phyloP scores from a whole-genome alignment of 2,329 filamentous ascomycete genomes.

The Cercospora sp. region DNA sequence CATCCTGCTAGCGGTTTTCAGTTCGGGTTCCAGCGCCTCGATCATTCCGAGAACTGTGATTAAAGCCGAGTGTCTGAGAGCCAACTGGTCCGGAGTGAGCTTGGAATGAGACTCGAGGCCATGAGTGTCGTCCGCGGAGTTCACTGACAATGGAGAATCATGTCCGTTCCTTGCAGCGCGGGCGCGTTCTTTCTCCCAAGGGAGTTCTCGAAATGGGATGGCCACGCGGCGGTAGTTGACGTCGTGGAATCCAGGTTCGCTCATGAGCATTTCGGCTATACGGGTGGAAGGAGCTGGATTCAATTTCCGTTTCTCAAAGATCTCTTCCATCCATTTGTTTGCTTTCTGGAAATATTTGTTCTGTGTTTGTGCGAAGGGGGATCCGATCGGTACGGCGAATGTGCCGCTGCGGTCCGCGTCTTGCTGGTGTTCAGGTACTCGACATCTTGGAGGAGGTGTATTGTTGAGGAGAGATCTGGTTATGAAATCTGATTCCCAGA shows the following conservation, averaged over 20 bases:
- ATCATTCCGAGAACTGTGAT: constrained; percentile 79
- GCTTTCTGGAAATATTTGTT: constrained; percentile 82
- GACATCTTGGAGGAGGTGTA: constrained; percentile 60
- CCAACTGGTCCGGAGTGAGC: constrained; percentile 58
- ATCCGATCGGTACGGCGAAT: constrained; percentile 79
- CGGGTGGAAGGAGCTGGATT: constrained; percentile 75
- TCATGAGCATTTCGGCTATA: constrained; percentile 73
- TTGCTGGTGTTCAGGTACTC: constrained; percentile 62
- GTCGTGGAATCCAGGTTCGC: constrained; percentile 74
- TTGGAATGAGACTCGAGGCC: not conserved
- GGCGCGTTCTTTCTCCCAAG: constrained; percentile 75
- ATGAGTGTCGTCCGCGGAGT: constrained; percentile 20
- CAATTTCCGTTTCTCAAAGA: constrained; percentile 69
- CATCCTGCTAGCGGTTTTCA: constrained; percentile 81
- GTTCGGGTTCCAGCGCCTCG: constrained; percentile 77
- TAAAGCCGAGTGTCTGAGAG: constrained; percentile 76
- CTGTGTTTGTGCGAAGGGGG: constrained; percentile 74
- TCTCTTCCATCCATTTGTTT: constrained; percentile 77
- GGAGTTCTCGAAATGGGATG: constrained; percentile 80
- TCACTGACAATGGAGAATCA: constrained; percentile 26
- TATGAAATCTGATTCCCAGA: constrained; percentile 86
- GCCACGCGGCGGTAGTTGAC: constrained; percentile 75
- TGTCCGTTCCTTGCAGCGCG: constrained; percentile 26
- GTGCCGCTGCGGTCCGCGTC: constrained; percentile 70
- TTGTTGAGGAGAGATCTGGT: constrained; percentile 82